Base-by-base conservation (phyloP, 1,284 basidiomycete genomes). In the Hemileccinum hortonii region DNA sequence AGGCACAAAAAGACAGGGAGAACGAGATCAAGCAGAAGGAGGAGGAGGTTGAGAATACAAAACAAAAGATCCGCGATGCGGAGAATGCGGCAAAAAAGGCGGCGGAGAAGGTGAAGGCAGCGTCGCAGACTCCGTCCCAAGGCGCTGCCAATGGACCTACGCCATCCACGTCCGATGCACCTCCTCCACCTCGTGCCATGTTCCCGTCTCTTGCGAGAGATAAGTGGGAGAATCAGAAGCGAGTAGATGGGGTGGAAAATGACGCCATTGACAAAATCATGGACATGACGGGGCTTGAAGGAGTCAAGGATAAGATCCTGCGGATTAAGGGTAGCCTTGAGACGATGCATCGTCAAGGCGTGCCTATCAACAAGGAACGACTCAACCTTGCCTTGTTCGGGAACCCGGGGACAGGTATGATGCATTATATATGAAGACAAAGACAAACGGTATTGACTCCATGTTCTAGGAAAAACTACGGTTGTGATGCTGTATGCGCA, bases 401-500 rank as follows among this genome's bases (percentile, higher is more conserved):
- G 9, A 84, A 84, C 59, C 82, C 81, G 6, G 82, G 82, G n/a
- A 84, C 82, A 58, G 81, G 82, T 81, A 40, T 36, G 66, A 55
- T n/a, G 3, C 14, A 32, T 51, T 21, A 3, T 4, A 1, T 16
- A 8, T 24, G 37, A 21, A 9, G 9, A 24, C 15, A 1, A 21
- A 9, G 9, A 24, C 15, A 1, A 12, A 16, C 1, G 3, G 11
- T 7, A 3, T 15, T 63, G 16, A 56, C n/a, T 12, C 30, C 3
- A 24, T 4, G 3, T 19, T 45, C 10, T 40, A 86, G 85, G 85
- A 0, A 87, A 87, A 71, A 87, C 85, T 0, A 87, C 84, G 0
- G 75, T 87, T 14, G 85, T 84, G 5, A 69, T 85, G 19, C 73
- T 77, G 18, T 87, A 86, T 56, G 82, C 80, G 1, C 75, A 80